phyloP scores from a whole-genome alignment of 108 stramenopile species.

The Discostella stelligeroides region DNA sequence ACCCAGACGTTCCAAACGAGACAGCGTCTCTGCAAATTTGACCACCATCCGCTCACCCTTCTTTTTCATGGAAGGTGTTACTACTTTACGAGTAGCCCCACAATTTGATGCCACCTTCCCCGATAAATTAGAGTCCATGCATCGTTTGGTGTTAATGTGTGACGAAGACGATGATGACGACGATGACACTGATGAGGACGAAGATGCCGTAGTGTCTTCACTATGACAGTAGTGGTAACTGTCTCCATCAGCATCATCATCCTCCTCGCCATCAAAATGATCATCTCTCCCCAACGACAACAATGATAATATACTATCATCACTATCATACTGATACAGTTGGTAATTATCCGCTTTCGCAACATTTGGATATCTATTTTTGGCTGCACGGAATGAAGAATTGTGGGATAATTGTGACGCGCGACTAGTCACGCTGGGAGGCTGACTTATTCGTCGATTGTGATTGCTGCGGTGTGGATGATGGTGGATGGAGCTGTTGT shows the following conservation, averaged over 20 bases:
- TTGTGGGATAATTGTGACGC: too few relatives aligned
- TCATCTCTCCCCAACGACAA: slow-evolving; percentile 15
- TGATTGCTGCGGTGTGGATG: too few relatives aligned
- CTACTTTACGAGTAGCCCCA: background rate
- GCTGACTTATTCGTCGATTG: too few relatives aligned
- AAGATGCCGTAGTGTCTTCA: background rate
- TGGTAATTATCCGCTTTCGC: slow-evolving; percentile 5
- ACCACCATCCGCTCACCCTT: slow-evolving; percentile 17
- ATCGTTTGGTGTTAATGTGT: too few relatives aligned
- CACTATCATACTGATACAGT: slow-evolving; percentile 11
- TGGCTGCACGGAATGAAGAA: too few relatives aligned
- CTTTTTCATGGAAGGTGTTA: too few relatives aligned
- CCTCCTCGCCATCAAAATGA: slow-evolving; percentile 4
- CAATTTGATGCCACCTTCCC: slow-evolving; percentile 1
- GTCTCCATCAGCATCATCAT: slow-evolving; percentile 10
- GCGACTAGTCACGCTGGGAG: too few relatives aligned
- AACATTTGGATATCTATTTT: background rate
- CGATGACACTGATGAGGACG: background rate
- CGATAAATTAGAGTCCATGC: too few relatives aligned
- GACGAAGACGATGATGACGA: background rate
- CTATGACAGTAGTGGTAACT: background rate
- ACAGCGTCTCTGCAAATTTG: slow-evolving; percentile 22
- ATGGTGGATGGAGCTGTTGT: too few relatives aligned
- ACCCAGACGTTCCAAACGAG: slow-evolving; percentile 18
- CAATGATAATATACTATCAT: slow-evolving; percentile 28